phyloP scores from a whole-genome alignment of 1,139 yeast species.

The Debaryomycetaceae sp. region DNA sequence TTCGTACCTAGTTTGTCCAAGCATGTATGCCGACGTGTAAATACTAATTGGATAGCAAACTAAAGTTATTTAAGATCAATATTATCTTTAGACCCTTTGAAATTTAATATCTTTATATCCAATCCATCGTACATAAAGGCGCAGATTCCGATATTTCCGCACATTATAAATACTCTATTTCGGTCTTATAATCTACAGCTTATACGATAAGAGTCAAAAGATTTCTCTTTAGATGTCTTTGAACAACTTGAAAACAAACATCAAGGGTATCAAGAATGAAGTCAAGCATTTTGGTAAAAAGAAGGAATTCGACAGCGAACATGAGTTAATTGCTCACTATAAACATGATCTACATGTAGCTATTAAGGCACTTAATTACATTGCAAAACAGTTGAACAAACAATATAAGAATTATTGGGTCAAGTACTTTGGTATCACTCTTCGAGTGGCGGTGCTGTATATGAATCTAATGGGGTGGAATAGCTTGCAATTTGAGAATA shows the following conservation, averaged over 20 bases:
- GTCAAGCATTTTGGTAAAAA: background rate
- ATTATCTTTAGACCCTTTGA: no score
- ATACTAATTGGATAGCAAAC: no score
- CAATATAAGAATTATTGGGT: constrained; percentile 35
- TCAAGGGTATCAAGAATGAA: background rate
- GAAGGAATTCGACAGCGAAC: constrained; percentile 22
- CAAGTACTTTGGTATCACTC: constrained; percentile 29
- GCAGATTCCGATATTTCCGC: no score
- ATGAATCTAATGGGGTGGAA: constrained; percentile 33
- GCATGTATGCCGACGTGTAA: no score
- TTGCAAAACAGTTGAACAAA: constrained; percentile 33
- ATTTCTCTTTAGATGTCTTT: no score
- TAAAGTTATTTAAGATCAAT: no score
- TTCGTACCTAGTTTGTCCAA: no score
- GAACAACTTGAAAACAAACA: background rate
- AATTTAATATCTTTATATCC: no score
- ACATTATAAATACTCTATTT: no score
- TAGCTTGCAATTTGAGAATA: constrained; percentile 42
- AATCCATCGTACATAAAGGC: no score
- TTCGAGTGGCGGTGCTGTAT: constrained; percentile 30
- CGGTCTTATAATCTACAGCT: no score
- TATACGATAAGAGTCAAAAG: no score
- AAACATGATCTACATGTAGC: constrained; percentile 42
- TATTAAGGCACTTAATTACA: constrained; percentile 41
- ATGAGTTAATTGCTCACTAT: constrained; percentile 40